Conservation (phyloP, 169 alveolate species). For the Eimeria necatrix region DNA sequence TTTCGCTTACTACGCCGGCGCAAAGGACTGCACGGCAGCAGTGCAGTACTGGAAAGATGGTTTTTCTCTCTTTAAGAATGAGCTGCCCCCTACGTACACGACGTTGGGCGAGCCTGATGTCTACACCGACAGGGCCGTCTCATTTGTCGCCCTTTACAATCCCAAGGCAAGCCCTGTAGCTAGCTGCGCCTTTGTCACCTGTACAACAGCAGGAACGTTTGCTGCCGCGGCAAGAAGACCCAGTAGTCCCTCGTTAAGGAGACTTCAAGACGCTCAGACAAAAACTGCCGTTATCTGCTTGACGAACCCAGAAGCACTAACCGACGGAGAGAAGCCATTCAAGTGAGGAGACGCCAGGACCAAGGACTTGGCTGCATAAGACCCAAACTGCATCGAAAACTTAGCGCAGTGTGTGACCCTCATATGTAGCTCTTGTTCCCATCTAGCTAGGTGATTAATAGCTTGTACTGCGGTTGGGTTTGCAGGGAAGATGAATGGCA, state of each 20-base stretch:
- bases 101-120: neutral
- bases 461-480: too few relatives aligned
- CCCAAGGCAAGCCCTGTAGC: slow-evolving; percentile 44
- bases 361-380: too few relatives aligned
- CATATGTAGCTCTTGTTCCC: too few relatives aligned
- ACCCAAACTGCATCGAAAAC: too few relatives aligned
- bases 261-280: neutral
- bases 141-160: slow-evolving; percentile 63
- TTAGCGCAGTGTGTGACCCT: too few relatives aligned
- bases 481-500: too few relatives aligned
- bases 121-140: neutral
- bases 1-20: neutral
- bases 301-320: slow-evolving; percentile 33
- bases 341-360: too few relatives aligned
- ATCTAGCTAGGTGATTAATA: too few relatives aligned
- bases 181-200: slow-evolving; percentile 11
- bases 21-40: slow-evolving; percentile 28
- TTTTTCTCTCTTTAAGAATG: neutral
- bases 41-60: slow-evolving; percentile 30
- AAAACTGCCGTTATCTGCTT: slow-evolving; percentile 17
- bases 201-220: neutral
- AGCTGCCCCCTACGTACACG: slow-evolving; percentile 32
- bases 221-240: too few relatives aligned
- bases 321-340: slow-evolving; percentile 31
- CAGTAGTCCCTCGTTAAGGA: too few relatives aligned